phyloP scores from a whole-genome alignment of 2,329 filamentous ascomycete genomes.

The Xylariaceae sp. region DNA sequence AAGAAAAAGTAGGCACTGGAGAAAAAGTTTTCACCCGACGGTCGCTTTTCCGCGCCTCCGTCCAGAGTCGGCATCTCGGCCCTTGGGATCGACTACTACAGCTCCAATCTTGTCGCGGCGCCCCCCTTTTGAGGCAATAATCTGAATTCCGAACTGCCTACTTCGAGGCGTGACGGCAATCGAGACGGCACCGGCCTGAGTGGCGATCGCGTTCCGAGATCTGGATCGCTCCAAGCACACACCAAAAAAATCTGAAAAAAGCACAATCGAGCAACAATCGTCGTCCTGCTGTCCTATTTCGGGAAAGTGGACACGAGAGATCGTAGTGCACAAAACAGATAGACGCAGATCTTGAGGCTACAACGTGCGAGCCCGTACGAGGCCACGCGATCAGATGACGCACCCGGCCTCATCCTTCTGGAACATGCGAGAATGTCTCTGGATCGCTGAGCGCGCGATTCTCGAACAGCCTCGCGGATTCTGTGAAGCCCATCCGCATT shows the following conservation, averaged over 20 bases:
- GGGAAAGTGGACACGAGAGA: not conserved
- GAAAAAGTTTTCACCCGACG: not conserved
- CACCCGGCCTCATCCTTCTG: not conserved
- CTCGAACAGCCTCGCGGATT: no score
- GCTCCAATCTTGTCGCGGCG: conserved; percentile 6
- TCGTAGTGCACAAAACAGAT: not conserved
- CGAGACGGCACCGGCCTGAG: not conserved
- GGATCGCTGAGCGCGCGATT: no score
- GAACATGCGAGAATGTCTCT: not conserved
- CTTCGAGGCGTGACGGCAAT: not conserved
- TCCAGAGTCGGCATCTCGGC: conserved; percentile 3
- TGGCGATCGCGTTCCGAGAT: not conserved
- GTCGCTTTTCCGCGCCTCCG: conserved; percentile 5
- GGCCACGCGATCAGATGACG: not conserved
- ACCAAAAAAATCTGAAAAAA: not conserved
- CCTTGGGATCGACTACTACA: not conserved
- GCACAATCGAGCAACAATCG: not conserved
- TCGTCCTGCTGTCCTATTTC: not conserved
- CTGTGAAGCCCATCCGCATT: no score
- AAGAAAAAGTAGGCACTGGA: not conserved
- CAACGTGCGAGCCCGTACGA: not conserved
- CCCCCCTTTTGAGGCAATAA: conserved; percentile 15
- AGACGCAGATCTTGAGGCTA: not conserved
- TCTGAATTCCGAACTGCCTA: not conserved
- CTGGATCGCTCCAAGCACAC: not conserved